Conservation (phyloP, 768 basidiomycete species). For the Mycena olivaceomarginata region DNA sequence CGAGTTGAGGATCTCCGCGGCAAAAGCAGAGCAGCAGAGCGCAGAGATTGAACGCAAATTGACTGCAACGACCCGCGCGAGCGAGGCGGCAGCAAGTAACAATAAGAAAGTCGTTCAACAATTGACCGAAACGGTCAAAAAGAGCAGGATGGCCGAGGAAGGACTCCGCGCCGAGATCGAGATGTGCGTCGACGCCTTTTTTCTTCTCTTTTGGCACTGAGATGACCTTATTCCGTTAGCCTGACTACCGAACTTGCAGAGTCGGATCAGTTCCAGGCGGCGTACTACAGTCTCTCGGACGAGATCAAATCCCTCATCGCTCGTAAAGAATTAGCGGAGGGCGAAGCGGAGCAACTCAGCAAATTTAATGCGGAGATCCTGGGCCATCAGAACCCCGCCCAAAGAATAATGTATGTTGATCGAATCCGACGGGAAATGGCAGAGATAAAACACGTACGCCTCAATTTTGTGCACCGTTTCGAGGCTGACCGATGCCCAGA, state of each 20-base stretch:
- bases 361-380: slow-evolving; percentile 91
- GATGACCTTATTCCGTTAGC: slow-evolving; percentile 46
- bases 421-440: slow-evolving; percentile 87
- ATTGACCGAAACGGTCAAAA: slow-evolving; percentile 70
- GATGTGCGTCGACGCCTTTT: slow-evolving; percentile 65
- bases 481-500: slow-evolving; percentile 54
- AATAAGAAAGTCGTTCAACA: slow-evolving; percentile 69
- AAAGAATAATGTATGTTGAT: slow-evolving; percentile 92
- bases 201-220: slow-evolving; percentile 3
- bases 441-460: slow-evolving; percentile 85
- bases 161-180: slow-evolving; percentile 81
- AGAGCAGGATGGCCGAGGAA: slow-evolving; percentile 79
- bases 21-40: slow-evolving; percentile 45
- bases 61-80: slow-evolving; percentile 54
- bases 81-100: slow-evolving; percentile 62
- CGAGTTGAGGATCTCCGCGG: slow-evolving; percentile 44
- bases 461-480: not conserved
- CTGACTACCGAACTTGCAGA: slow-evolving; percentile 73
- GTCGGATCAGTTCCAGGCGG: slow-evolving; percentile 80
- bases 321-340: slow-evolving; percentile 86
- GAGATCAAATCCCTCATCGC: slow-evolving; percentile 79
- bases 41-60: slow-evolving; percentile 51
- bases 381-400: slow-evolving; percentile 89
- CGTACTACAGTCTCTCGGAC: slow-evolving; percentile 79
- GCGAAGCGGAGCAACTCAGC: slow-evolving; percentile 85